These are phyloP conservation scores for Elsinoe perseae DNA, from an alignment of 2,329 filamentous ascomycete species.

Conservation along the genomic window DNA sequence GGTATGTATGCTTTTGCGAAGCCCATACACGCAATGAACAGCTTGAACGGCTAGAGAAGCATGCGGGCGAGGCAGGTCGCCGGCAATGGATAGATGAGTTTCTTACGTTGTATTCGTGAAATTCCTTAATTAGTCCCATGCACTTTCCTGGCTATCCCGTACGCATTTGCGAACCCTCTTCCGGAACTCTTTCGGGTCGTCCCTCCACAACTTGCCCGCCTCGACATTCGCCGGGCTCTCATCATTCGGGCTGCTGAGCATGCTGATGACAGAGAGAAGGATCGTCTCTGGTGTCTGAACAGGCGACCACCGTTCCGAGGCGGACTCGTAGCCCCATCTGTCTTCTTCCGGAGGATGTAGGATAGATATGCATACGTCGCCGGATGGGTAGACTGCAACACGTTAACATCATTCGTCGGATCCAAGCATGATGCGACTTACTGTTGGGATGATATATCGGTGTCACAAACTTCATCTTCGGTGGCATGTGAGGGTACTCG, in stretches of 20 bases:
- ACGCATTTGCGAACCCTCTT: constrained; percentile 70
- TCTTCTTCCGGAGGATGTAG: constrained; percentile 93
- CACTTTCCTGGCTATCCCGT: constrained; percentile 63
- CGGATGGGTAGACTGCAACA: constrained; percentile 63
- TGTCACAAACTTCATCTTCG: constrained; percentile 75
- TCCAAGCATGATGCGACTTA: constrained; percentile 31
- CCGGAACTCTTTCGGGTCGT: constrained; percentile 71
- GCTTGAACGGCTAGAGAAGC: too few species aligned
- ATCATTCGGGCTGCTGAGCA: constrained; percentile 87
- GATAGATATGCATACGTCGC: constrained; percentile 93
- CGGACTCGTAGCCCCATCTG: constrained; percentile 84
- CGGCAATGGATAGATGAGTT: not conserved
- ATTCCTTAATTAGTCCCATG: constrained; percentile 25
- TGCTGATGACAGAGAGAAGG: constrained; percentile 80
- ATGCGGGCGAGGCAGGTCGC: not conserved
- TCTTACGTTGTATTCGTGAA: constrained; percentile 11
- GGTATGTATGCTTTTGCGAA: not conserved
- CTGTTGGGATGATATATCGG: constrained; percentile 92
- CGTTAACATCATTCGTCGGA: not conserved
- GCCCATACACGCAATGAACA: not conserved
- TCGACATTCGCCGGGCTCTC: constrained; percentile 94
- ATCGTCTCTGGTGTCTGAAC: constrained; percentile 96
- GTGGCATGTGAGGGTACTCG: constrained; percentile 80
- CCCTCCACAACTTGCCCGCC: constrained; percentile 79
- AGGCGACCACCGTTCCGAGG: constrained; percentile 84